A percentile compares a stretch with the other conserved stretches of the same genome.
Conservation (phyloP, 2,329 filamentous ascomycete genomes). For the Fusarium decemcellulare region DNA sequence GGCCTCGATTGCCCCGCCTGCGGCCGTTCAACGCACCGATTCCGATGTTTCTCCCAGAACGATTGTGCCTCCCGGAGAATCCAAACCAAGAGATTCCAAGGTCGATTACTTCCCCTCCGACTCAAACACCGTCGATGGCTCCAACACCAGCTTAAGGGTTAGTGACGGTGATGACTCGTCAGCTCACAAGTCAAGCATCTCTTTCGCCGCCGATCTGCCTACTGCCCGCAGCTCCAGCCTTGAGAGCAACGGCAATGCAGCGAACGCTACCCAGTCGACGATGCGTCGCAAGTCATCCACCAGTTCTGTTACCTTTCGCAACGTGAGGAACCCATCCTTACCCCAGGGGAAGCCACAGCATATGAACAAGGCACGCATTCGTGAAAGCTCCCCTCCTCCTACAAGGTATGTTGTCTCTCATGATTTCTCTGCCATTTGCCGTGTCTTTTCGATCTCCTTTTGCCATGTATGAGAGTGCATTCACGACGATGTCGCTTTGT, state of each 20-base stretch:
- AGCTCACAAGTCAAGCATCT: slow-evolving; percentile 51
- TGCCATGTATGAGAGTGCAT: neutral
- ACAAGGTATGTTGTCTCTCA: slow-evolving; percentile 57
- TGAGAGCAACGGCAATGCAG: slow-evolving; percentile 46
- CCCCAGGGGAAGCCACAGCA: slow-evolving; percentile 64
- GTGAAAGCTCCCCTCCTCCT: slow-evolving; percentile 64
- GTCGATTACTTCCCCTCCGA: slow-evolving; percentile 47
- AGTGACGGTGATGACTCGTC: slow-evolving; percentile 52
- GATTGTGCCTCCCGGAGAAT: slow-evolving; percentile 34
- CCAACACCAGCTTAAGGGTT: slow-evolving; percentile 40
- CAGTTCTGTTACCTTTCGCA: slow-evolving; percentile 63
- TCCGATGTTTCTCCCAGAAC: slow-evolving; percentile 62
- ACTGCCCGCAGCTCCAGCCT: slow-evolving; percentile 43
- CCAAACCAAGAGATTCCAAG: slow-evolving; percentile 21
- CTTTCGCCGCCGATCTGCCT: slow-evolving; percentile 52
- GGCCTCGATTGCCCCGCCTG: slow-evolving; percentile 41
- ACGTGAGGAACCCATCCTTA: slow-evolving; percentile 59
- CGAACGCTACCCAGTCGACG: slow-evolving; percentile 30
- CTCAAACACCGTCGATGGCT: slow-evolving; percentile 42
- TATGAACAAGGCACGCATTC: slow-evolving; percentile 58
- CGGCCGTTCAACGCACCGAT: slow-evolving; percentile 52
- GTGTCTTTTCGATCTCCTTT: slow-evolving; percentile 1
- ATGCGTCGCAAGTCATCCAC: slow-evolving; percentile 60
- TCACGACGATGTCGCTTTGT: neutral
- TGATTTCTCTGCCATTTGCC: slow-evolving; percentile 2